phyloP scores from a whole-genome alignment of 805 yeast genomes.

The Yarrowia keelungensis region DNA sequence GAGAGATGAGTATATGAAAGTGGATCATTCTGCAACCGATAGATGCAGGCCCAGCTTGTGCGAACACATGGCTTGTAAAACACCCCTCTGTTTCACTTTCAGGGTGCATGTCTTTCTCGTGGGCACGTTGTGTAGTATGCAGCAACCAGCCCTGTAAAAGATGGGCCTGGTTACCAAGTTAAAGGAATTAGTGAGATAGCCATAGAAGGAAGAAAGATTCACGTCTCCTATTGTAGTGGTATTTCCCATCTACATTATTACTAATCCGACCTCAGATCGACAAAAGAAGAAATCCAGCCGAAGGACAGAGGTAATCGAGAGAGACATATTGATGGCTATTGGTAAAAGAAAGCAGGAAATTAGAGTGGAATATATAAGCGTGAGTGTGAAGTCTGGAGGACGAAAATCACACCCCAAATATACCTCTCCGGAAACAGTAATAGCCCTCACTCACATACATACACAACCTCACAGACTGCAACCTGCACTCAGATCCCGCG shows the following conservation, averaged over 20 bases:
- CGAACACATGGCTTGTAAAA: too few species aligned
- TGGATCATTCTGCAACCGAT: too few species aligned
- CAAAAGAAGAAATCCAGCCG: background rate
- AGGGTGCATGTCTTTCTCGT: background rate
- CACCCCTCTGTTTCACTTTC: too few species aligned
- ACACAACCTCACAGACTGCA: conserved; percentile 11
- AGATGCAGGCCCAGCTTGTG: too few species aligned
- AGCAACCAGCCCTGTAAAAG: background rate
- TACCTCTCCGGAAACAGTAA: background rate
- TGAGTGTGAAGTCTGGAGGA: too few species aligned
- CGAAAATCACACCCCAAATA: background rate
- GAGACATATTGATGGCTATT: background rate
- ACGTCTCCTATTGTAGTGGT: too few species aligned
- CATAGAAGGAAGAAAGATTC: too few species aligned
- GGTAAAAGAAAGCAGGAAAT: background rate
- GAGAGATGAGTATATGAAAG: too few species aligned
- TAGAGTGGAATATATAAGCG: too few species aligned
- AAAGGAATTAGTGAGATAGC: too few species aligned
- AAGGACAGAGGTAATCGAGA: background rate
- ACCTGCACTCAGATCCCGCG: conserved; percentile 10
- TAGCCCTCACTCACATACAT: background rate
- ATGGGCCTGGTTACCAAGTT: too few species aligned
- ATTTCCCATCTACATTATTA: too few species aligned
- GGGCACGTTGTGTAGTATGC: conserved; percentile 6
- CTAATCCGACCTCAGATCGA: background rate